Percentiles rank a stretch among this genome's conserved stretches.
These are phyloP conservation scores for Epicoccum nigrum DNA, from an alignment of 2,329 filamentous ascomycete species.

Conservation along the genomic window DNA sequence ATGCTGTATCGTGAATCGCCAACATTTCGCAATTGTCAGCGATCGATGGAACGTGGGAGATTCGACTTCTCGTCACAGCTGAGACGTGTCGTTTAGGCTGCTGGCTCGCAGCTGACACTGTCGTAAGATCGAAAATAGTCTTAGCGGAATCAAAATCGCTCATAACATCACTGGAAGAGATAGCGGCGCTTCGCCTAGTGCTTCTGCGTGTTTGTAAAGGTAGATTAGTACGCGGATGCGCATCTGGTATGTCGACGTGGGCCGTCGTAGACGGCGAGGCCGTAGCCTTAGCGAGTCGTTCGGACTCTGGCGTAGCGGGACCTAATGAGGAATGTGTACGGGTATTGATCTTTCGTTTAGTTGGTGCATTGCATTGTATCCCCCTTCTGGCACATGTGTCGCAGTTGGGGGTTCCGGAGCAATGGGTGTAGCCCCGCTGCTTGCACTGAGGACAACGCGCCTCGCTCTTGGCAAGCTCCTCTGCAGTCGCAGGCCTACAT, in stretches of 20 bases:
- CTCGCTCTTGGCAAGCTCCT: slow-evolving; percentile 15
- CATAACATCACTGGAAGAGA: too few species aligned
- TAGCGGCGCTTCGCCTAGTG: not conserved
- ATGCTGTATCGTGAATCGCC: too few species aligned
- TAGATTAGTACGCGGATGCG: not conserved
- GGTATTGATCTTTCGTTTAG: not conserved
- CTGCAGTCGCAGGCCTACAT: slow-evolving; percentile 18
- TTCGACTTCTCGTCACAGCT: too few species aligned
- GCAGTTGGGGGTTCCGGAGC: slow-evolving; percentile 15
- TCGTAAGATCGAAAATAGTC: too few species aligned
- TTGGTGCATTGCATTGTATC: slow-evolving; percentile 5
- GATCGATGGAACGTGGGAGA: too few species aligned
- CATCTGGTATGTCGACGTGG: too few species aligned
- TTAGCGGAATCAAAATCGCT: too few species aligned
- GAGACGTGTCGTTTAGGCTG: too few species aligned
- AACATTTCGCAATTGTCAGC: too few species aligned
- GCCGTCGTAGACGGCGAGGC: not conserved
- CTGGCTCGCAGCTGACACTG: too few species aligned
- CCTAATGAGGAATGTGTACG: not conserved
- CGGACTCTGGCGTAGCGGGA: not conserved
- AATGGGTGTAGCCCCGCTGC: slow-evolving; percentile 19
- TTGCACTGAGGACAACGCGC: slow-evolving; percentile 25
- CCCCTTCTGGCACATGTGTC: slow-evolving; percentile 14
- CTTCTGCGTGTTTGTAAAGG: not conserved
- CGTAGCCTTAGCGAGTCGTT: not conserved